Conservation (phyloP, 2,329 filamentous ascomycete species). For the Dryadomyces quercus-mongolicae region DNA sequence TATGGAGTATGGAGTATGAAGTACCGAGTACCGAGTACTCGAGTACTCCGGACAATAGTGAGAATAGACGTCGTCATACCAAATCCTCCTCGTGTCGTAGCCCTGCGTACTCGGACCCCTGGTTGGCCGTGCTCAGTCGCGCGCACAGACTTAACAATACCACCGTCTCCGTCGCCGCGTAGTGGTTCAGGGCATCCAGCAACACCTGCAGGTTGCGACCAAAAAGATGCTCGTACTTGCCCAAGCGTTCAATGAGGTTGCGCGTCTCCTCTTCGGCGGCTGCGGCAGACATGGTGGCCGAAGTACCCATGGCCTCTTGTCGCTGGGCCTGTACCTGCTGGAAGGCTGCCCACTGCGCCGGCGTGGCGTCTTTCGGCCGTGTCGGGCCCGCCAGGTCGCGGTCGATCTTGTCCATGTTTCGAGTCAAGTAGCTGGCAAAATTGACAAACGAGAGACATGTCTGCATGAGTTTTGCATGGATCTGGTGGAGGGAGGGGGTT, state of each 20-base stretch:
- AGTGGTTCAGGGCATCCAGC: slow-evolving; percentile 90
- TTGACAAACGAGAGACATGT: slow-evolving; percentile 90
- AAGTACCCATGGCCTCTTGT: slow-evolving; percentile 18
- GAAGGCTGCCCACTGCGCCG: slow-evolving; percentile 48
- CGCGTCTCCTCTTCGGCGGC: slow-evolving; percentile 22
- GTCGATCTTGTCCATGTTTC: slow-evolving; percentile 74
- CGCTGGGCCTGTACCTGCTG: slow-evolving; percentile 32
- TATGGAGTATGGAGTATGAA: neutral
- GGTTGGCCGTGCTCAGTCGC: slow-evolving; percentile 67
- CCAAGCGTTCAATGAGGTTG: slow-evolving; percentile 66
- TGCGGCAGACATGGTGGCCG: slow-evolving; percentile 22
- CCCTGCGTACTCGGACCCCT: slow-evolving; percentile 56
- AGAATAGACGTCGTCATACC: too few species aligned
- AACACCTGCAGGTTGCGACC: slow-evolving; percentile 84
- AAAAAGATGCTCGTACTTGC: slow-evolving; percentile 90
- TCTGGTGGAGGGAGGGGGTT: slow-evolving; percentile 37
- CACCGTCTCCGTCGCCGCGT: slow-evolving; percentile 93
- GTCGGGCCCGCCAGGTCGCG: slow-evolving; percentile 54
- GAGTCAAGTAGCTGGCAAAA: slow-evolving; percentile 76
- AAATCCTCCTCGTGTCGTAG: slow-evolving; percentile 40
- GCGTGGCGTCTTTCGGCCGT: slow-evolving; percentile 46
- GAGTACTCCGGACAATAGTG: neutral
- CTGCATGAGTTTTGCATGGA: slow-evolving; percentile 93
- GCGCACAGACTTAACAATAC: slow-evolving; percentile 83
- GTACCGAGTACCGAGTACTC: neutral